Base-by-base conservation (phyloP, 2,329 filamentous ascomycete species). In the Neofusicoccum cordaticola region DNA sequence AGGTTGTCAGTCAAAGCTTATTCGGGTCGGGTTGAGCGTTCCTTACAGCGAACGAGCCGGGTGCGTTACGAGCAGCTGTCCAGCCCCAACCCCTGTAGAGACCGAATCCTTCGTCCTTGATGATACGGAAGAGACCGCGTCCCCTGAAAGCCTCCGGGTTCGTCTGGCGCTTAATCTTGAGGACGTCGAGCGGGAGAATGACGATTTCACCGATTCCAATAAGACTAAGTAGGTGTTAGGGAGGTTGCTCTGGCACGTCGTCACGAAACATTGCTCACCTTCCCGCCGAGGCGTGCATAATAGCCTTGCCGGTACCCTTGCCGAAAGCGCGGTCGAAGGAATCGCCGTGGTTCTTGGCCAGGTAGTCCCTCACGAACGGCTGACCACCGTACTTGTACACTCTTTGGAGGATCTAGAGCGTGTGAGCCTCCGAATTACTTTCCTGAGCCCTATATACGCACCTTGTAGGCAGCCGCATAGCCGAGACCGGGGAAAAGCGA, bases 141-240 rank as follows among this genome's bases (percentile, higher is more conserved):
- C 94, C 94, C 70, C 93, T 88, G 88, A 99, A 99, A 41, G 95
- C 93, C 76, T 98, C 95, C 45, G 95, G 95, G 84, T 99, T 99
- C 70, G 95, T 99, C 83, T 99, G 95, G 73, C 95, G 89, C 87
- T 99, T 99, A 83, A 99, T 99, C 87, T 99, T 99, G 68, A 99
- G 86, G 44, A 99, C 94, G 72, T 99, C 95, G 67, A 99, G 87
- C 47, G 95, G 95, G 45, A 99, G 86, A 35, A 99, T 87, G 66
- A 99, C 87, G 69, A 99, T 96, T 83, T 99, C 95, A 75, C 95
- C 95, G 72, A 99, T 97, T 73, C 95, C 95, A 74, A 99, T 96
- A 74, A 99, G 76, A 81, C 91, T 94, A 68, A 27, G 65, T 34
- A 35, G 2, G 13, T 19, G 19, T 57, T 11, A 65, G 52, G 27